phyloP scores from a whole-genome alignment of 78 protist genomes.

The Mastigamoeba balamuthi region DNA sequence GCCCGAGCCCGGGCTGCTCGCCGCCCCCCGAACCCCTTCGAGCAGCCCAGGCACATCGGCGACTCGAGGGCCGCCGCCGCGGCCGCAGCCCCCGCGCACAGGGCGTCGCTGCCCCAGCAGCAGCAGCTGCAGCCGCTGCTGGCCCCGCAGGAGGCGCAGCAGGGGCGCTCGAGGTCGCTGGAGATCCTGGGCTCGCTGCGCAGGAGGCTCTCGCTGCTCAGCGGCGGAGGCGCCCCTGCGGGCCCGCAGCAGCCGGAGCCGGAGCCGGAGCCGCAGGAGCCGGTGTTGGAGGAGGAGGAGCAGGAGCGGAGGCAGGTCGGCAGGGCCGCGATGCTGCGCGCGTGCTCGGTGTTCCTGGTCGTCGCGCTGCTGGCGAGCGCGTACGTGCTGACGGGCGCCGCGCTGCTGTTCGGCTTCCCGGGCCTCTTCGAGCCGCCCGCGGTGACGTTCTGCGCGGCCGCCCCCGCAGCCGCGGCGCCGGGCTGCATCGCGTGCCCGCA shows the following conservation, averaged over 20 bases:
- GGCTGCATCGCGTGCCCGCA: constrained; percentile 70
- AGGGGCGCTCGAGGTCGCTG: too few relatives aligned
- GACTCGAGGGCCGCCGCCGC: constrained; percentile 86
- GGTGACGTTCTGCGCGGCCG: constrained; percentile 70
- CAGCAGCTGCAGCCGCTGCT: constrained; percentile 82
- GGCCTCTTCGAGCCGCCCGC: constrained; percentile 65
- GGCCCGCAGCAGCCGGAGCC: constrained; percentile 73
- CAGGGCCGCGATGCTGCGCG: too few relatives aligned
- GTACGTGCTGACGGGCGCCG: constrained; percentile 5
- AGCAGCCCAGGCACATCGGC: constrained; percentile 78
- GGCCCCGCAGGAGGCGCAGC: too few relatives aligned
- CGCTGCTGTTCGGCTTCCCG: constrained; percentile 51
- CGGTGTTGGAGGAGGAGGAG: constrained; percentile 43
- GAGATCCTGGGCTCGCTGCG: too few relatives aligned
- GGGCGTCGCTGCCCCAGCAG: constrained; percentile 78
- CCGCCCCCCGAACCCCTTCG: constrained; percentile 35
- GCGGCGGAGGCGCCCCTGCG: constrained; percentile 69
- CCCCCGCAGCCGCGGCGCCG: constrained; percentile 92
- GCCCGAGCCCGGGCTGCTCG: too few relatives aligned
- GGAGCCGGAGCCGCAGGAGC: constrained; percentile 13
- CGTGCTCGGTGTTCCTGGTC: constrained; percentile 72
- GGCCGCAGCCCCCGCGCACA: constrained; percentile 80
- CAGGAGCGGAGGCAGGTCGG: constrained; percentile 75
- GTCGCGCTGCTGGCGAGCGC: constrained; percentile 5
- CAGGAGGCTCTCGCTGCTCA: constrained; percentile 84